Conservation (phyloP, 164 flowering plant species). For the Umbilicus rupestris region DNA sequence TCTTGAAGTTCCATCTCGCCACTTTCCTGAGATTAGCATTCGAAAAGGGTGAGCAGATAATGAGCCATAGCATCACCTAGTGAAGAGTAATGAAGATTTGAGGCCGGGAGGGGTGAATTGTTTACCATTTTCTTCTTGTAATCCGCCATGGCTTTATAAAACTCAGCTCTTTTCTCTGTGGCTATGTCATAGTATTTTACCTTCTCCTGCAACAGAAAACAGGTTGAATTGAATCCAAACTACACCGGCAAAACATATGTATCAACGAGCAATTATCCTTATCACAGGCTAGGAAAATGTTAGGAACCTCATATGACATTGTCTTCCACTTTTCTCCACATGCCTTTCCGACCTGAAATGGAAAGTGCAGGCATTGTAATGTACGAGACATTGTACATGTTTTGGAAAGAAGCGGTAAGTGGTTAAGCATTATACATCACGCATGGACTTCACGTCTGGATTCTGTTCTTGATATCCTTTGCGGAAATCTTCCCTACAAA, state of each 20-base stretch:
- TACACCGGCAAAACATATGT: background rate
- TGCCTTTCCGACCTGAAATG: constrained; percentile 75
- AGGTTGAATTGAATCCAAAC: background rate
- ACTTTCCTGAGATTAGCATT: background rate
- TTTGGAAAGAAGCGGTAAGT: background rate
- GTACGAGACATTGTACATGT: background rate
- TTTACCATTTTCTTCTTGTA: constrained; percentile 60
- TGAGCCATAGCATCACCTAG: too few species aligned
- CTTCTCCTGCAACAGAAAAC: constrained; percentile 49
- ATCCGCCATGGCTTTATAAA: constrained; percentile 67
- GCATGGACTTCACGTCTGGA: constrained; percentile 89
- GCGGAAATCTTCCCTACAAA: constrained; percentile 82
- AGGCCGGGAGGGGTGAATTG: background rate
- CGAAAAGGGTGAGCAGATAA: background rate
- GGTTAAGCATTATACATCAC: constrained; percentile 49
- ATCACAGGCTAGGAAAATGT: background rate
- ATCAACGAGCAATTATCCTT: background rate
- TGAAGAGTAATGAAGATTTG: background rate
- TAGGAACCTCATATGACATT: constrained; percentile 78
- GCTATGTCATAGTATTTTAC: constrained; percentile 90
- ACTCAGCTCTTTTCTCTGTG: constrained; percentile 79
- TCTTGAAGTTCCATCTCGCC: constrained; percentile 1
- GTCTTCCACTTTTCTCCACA: constrained; percentile 95
- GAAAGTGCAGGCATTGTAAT: constrained; percentile 6
- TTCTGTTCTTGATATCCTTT: constrained; percentile 78